A percentile compares a stretch with the other conserved stretches of the same genome.
phyloP scores from a whole-genome alignment of 2,329 filamentous ascomycete genomes.

The Dissoconium aciculare region DNA sequence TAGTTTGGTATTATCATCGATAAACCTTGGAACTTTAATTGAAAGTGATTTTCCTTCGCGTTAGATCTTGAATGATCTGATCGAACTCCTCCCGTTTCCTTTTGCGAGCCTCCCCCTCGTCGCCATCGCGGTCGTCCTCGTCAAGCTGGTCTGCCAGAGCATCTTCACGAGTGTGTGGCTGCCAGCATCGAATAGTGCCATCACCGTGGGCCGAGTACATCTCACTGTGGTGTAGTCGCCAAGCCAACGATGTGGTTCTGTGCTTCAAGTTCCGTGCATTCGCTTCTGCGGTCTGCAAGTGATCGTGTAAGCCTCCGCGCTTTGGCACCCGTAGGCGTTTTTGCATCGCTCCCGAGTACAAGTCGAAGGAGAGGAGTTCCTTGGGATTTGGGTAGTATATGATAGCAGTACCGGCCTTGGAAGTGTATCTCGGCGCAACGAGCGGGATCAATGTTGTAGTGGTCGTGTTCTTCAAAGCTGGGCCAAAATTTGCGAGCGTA shows the following conservation, averaged over 20 bases:
- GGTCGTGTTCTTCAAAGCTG: constrained; percentile 55
- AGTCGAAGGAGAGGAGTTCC: constrained; percentile 63
- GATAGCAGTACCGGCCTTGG: constrained; percentile 44
- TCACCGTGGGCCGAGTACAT: constrained; percentile 76
- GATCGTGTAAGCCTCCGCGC: background rate
- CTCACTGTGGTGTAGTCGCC: constrained; percentile 54
- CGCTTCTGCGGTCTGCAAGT: constrained; percentile 29
- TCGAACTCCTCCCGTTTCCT: constrained; percentile 66
- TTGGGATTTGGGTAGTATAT: constrained; percentile 64
- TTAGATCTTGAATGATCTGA: constrained; percentile 63
- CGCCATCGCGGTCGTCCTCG: constrained; percentile 26
- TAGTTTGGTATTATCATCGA: too few species aligned
- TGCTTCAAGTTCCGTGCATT: constrained; percentile 25
- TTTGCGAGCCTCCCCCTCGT: constrained; percentile 36
- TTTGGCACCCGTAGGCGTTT: constrained; percentile 49
- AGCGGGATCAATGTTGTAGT: constrained; percentile 29
- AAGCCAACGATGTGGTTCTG: constrained; percentile 60
- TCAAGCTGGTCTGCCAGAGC: constrained; percentile 30
- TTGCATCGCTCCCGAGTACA: constrained; percentile 61
- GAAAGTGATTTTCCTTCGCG: constrained; percentile 52
- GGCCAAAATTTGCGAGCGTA: constrained; percentile 76
- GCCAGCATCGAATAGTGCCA: constrained; percentile 70
- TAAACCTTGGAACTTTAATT: too few species aligned
- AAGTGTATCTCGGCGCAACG: constrained; percentile 46
- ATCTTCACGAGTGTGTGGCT: constrained; percentile 41